Evolutionary conservation across 805 yeast species (phyloP), one percentile per base, ranked within the genome.

Genomic region (Yarrowia sp.): DNA sequence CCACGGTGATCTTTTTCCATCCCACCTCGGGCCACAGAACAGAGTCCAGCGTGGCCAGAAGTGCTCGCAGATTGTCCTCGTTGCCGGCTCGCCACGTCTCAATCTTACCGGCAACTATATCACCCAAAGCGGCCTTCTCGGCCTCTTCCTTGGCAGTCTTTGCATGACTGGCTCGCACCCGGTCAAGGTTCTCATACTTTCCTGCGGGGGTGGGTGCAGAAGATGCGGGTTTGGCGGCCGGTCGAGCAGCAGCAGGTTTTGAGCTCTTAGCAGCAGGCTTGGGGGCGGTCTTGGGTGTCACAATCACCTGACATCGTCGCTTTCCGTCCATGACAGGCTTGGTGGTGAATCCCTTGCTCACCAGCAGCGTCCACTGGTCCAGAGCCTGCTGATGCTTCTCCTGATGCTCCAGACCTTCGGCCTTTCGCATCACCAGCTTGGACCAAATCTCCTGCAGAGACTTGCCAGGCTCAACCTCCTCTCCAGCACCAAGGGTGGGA

Each of bases 321-420:
- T 87, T 92, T 2, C 94, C 97, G 63, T 91, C 97, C 84, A 94
- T 79, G 0, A 86, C 82, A 40, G 84, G 81, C 70, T 87, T 86
- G 41, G 86, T 85, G 2, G 87, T 84, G 32, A 85, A 85, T 0
- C 97, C 97, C 70, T 86, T 85, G 69, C 86, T 85, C 16, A 95
- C 82, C 64, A 93, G 81, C 42, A 80, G 77, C 69, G 83, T 84
- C 81, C 92, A 94, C 7, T 85, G 75, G 0, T 77, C 81, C 35
- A 90, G 80, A 0, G 98, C 89, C 8, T 84, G 87, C 68, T 82
- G 75, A 77, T 83, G 91, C 72, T 84, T 84, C 74, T 95, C 99
- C 67, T 87, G 74, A 77, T 87, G 86, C 78, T 95, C 99, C 49
- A 87, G 82, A 1, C 94, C 88, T 75, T 95, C 98, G 0, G 97